Percentiles rank a stretch among this genome's conserved stretches.
Conservation (phyloP, 139 green algal genomes). For the Gonium pectorale region DNA sequence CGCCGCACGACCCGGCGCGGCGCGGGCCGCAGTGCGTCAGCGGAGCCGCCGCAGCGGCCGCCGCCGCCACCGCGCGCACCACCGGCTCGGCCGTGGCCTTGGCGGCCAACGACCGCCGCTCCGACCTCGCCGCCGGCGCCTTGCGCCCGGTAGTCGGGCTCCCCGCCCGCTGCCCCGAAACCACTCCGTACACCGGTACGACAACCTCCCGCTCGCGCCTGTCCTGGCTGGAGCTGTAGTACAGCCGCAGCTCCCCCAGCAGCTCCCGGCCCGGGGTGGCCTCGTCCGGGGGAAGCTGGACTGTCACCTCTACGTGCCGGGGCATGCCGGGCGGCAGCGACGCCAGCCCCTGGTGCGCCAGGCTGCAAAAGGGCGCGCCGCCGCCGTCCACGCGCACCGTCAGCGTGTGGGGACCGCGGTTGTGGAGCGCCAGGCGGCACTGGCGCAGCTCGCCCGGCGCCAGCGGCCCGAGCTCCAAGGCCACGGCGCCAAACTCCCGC, state of each 20-base stretch:
- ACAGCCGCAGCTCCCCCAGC: slow-evolving; percentile 31
- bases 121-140: not conserved
- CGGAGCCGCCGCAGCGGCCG: not conserved
- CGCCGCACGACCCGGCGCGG: not conserved
- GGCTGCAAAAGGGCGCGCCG: slow-evolving; percentile 6
- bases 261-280: not conserved
- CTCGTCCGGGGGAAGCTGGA: not conserved
- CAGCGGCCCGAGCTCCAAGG: slow-evolving; percentile 25
- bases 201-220: not conserved
- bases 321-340: slow-evolving; percentile 12
- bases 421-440: slow-evolving; percentile 27
- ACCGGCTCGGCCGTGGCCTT: not conserved
- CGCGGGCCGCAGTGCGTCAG: not conserved
- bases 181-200: slow-evolving; percentile 40
- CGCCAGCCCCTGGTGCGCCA: not conserved
- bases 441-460: slow-evolving; percentile 33
- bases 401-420: not conserved
- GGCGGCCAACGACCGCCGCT: slow-evolving; percentile 1
- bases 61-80: not conserved
- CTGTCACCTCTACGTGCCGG: not conserved
- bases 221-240: not conserved
- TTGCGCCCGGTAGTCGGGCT: not conserved
- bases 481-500: slow-evolving; percentile 27
- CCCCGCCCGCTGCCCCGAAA: not conserved
- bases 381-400: not conserved